These are phyloP conservation scores for Prunus mongolica DNA, from an alignment of 306 rosid species.

Conservation along the genomic window DNA sequence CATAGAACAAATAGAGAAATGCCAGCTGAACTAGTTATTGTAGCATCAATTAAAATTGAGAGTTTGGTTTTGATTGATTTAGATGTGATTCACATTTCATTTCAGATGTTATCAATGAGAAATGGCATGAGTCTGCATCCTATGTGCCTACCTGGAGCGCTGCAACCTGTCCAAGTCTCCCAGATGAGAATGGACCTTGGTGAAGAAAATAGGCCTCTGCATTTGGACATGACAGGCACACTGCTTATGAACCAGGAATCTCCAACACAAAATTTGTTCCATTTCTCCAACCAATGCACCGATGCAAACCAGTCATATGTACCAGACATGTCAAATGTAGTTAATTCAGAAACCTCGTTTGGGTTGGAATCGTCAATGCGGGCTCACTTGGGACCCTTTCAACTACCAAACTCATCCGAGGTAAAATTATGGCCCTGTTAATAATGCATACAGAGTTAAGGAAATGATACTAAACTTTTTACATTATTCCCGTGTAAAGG, in stretches of 20 bases:
- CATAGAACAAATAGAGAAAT: background rate
- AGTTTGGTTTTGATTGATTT: constrained; percentile 3
- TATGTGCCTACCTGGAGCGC: constrained; percentile 56
- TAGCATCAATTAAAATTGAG: background rate
- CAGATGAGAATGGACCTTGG: constrained; percentile 46
- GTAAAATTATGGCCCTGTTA: constrained; percentile 27
- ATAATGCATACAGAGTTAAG: background rate
- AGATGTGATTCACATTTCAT: constrained; percentile 35
- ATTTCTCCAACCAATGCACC: constrained; percentile 38
- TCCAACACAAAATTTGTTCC: constrained; percentile 38
- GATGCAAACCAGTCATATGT: constrained; percentile 37
- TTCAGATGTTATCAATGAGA: constrained; percentile 92
- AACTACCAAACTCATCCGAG: constrained; percentile 40
- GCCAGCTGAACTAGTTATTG: background rate
- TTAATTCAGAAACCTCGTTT: constrained; percentile 42
- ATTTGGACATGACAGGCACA: constrained; percentile 38
- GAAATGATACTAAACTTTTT: constrained; percentile 10
- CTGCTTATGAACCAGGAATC: constrained; percentile 52
- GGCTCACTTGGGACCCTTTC: constrained; percentile 45
- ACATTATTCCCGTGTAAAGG: constrained; percentile 29
- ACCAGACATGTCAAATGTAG: constrained; percentile 43
- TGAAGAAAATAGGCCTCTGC: constrained; percentile 53
- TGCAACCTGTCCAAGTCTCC: constrained; percentile 50
- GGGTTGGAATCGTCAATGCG: constrained; percentile 45
- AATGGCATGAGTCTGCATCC: constrained; percentile 81